Conservation (phyloP, 345 rosid genomes). For the Pistacia integerrima region DNA sequence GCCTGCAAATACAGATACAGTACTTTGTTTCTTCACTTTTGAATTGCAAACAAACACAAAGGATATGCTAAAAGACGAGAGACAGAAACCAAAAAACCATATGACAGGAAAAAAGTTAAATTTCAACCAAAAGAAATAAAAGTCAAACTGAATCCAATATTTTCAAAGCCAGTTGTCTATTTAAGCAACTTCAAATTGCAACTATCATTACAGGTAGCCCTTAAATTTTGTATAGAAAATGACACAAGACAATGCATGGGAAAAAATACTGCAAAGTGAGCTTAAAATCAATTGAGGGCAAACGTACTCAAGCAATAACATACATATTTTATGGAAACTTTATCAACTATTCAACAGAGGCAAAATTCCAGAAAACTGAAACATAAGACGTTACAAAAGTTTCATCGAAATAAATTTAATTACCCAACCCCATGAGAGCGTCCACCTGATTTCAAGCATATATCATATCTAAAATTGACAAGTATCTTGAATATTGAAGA, state of each 20-base stretch:
- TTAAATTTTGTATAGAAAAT: too few relatives aligned
- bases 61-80: conserved; percentile 10
- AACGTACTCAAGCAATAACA: not conserved
- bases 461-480: not conserved
- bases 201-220: too few relatives aligned
- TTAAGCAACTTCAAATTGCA: too few relatives aligned
- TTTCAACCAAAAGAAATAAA: not conserved
- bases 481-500: not conserved
- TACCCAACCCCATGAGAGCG: not conserved
- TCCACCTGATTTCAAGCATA: not conserved
- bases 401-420: not conserved
- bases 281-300: not conserved
- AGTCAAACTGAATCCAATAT: not conserved
- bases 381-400: not conserved
- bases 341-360: not conserved
- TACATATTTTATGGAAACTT: not conserved
- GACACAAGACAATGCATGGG: not conserved
- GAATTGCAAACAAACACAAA: not conserved
- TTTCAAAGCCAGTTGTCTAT: not conserved
- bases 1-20: conserved; percentile 56
- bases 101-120: not conserved
- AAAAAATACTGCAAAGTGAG: not conserved
- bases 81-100: not conserved
- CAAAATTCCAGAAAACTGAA: not conserved
- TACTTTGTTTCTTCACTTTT: conserved; percentile 15